These are phyloP conservation scores for Aspergillus kassunensis DNA, from an alignment of 495 filamentous ascomycete genomes.

Conservation along the genomic window DNA sequence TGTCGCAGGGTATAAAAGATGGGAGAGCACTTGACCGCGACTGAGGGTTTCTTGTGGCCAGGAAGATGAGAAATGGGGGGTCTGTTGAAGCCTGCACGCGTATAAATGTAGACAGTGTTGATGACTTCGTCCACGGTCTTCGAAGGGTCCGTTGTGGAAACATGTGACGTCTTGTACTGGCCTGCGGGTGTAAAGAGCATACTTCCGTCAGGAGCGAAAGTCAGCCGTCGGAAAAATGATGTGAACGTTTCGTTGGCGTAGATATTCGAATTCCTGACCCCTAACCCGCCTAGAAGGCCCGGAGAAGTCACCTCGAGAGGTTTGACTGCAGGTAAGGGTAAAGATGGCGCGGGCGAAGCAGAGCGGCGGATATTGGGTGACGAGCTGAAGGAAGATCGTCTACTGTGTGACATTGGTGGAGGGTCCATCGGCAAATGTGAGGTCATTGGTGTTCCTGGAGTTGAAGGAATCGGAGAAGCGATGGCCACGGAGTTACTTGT, in stretches of 20 bases:
- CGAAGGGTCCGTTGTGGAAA: slow-evolving; percentile 57
- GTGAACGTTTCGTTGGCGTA: slow-evolving; percentile 98
- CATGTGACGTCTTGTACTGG: slow-evolving; percentile 82
- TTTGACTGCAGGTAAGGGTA: slow-evolving; percentile 96
- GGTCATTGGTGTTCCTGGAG: slow-evolving; percentile 90
- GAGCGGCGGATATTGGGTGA: slow-evolving; percentile 80
- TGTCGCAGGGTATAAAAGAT: slow-evolving; percentile 79
- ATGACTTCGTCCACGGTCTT: slow-evolving; percentile 80
- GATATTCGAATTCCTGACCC: slow-evolving; percentile 78
- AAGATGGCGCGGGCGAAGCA: slow-evolving; percentile 89
- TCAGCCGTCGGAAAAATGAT: slow-evolving; percentile 92
- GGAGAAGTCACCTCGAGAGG: slow-evolving; percentile 85
- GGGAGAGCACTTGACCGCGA: slow-evolving; percentile 92
- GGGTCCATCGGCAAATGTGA: slow-evolving; percentile 95
- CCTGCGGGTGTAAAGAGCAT: slow-evolving; percentile 93
- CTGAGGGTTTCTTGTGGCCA: slow-evolving; percentile 96
- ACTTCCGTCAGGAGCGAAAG: slow-evolving; percentile 94
- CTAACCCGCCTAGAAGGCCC: slow-evolving; percentile 52
- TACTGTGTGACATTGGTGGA: slow-evolving; percentile 83
- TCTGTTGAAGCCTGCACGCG: slow-evolving; percentile 92
- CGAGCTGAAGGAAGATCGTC: slow-evolving; percentile 92
- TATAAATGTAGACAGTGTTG: slow-evolving; percentile 99
- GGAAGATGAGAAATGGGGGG: slow-evolving; percentile 96
- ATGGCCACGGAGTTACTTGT: slow-evolving; percentile 56
- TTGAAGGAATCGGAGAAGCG: slow-evolving; percentile 83